These are phyloP conservation scores for Colletotrichum sp. DNA, from an alignment of 2,329 filamentous ascomycete genomes.

Conservation along the genomic window DNA sequence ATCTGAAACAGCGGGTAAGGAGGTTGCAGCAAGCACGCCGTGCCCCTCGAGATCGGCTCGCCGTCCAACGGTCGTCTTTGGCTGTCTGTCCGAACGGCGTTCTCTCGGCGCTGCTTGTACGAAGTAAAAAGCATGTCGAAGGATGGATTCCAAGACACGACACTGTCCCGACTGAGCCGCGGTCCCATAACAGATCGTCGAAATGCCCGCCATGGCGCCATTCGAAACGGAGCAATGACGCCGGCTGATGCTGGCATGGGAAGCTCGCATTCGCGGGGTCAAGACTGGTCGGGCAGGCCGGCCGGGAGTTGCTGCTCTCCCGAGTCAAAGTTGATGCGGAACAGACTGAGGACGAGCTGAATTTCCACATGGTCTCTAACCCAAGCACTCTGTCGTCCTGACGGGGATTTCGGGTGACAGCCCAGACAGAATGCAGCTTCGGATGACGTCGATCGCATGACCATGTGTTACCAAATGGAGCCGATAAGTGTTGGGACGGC, in stretches of 20 bases:
- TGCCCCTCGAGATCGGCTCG: not conserved
- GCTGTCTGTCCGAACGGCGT: not conserved
- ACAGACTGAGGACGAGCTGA: not conserved
- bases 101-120: not conserved
- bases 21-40: constrained; percentile 8
- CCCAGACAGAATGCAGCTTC: not conserved
- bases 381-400: not conserved
- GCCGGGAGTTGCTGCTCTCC: not conserved
- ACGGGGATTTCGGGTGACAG: not conserved
- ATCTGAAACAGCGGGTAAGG: constrained; percentile 20
- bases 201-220: not conserved
- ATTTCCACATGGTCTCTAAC: not conserved
- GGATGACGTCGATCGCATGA: not conserved
- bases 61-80: not conserved
- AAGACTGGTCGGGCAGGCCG: not conserved
- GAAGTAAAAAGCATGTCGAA: not conserved
- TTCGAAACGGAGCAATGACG: not conserved
- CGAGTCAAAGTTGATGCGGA: not conserved
- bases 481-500: not conserved
- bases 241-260: not conserved
- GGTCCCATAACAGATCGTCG: not conserved
- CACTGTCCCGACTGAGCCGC: not conserved
- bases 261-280: not conserved
- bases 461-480: not conserved
- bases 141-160: not conserved